Percentiles rank a stretch among this genome's conserved stretches.
Conservation (phyloP, 2,329 filamentous ascomycete species). For the Dactylellina parvicollis region DNA sequence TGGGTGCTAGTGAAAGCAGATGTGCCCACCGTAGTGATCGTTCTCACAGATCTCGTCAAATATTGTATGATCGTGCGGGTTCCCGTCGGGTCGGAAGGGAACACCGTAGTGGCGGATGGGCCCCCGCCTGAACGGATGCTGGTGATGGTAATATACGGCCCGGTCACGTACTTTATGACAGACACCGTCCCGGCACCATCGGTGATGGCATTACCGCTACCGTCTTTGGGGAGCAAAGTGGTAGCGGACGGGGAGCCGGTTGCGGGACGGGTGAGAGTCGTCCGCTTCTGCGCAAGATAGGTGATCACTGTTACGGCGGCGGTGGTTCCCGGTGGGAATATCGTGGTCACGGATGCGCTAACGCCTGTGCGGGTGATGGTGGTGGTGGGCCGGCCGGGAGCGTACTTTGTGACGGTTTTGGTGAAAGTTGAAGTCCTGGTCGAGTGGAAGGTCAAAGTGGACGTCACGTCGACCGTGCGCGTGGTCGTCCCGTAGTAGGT, state of each 20-base stretch:
- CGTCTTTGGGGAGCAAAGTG: neutral
- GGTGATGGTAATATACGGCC: neutral
- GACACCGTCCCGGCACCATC: neutral
- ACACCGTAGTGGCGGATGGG: neutral
- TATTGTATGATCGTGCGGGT: constrained; percentile 1
- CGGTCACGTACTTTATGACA: constrained; percentile 1
- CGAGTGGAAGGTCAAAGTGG: neutral
- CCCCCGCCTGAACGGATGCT: neutral
- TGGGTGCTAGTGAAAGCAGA: neutral
- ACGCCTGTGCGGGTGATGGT: neutral
- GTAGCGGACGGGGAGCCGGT: neutral
- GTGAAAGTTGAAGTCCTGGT: constrained; percentile 3
- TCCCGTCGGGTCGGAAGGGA: neutral
- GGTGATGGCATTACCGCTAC: neutral
- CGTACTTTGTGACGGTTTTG: neutral
- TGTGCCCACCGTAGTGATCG: neutral
- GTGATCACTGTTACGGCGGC: neutral
- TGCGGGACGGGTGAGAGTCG: neutral
- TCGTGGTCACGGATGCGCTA: neutral
- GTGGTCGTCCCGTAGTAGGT: neutral
- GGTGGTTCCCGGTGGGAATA: neutral
- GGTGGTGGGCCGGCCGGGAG: neutral
- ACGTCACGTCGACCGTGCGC: neutral
- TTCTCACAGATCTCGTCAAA: neutral
- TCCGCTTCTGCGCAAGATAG: neutral